A percentile compares a stretch with the other conserved stretches of the same genome.
phyloP scores from a whole-genome alignment of 768 basidiomycete species.

The Kwoniella pini region DNA sequence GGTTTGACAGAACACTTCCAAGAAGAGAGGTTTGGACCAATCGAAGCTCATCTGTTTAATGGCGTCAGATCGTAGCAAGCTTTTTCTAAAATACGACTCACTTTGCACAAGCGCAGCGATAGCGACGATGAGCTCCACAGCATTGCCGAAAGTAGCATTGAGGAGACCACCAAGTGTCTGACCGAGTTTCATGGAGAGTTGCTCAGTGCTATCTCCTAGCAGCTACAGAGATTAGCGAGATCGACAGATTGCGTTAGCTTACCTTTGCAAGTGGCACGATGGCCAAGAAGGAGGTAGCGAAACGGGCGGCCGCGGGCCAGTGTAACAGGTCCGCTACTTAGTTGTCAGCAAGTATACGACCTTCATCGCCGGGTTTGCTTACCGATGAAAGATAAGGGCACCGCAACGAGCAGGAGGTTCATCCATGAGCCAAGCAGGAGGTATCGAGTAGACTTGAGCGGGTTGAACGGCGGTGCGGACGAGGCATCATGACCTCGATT shows the following conservation, averaged over 20 bases:
- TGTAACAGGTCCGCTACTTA: slow-evolving; percentile 13
- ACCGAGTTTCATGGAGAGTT: slow-evolving; percentile 64
- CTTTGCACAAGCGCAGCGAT: slow-evolving; percentile 79
- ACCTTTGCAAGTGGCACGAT: slow-evolving; percentile 91
- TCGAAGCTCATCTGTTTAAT: slow-evolving; percentile 75
- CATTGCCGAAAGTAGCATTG: slow-evolving; percentile 63
- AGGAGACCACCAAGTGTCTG: slow-evolving; percentile 82
- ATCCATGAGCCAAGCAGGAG: slow-evolving; percentile 60
- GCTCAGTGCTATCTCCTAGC: slow-evolving; percentile 54
- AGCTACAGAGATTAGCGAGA: slow-evolving; percentile 23
- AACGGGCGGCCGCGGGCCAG: slow-evolving; percentile 58
- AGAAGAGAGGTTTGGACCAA: slow-evolving; percentile 93
- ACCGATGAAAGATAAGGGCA: slow-evolving; percentile 70
- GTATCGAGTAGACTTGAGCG: slow-evolving; percentile 45
- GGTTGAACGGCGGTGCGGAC: slow-evolving; percentile 22
- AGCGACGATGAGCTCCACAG: slow-evolving; percentile 84
- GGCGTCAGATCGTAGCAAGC: too few relatives aligned
- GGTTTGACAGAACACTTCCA: slow-evolving; percentile 86
- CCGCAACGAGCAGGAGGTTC: slow-evolving; percentile 75
- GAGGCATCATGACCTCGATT: not conserved
- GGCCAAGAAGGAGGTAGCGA: slow-evolving; percentile 72
- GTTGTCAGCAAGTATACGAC: not conserved
- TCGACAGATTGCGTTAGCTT: slow-evolving; percentile 27
- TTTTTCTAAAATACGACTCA: slow-evolving; percentile 49
- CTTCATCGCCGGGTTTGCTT: too few relatives aligned